Base-by-base conservation (phyloP, 2,329 filamentous ascomycete species). In the Lasiodiplodia gonubiensis region DNA sequence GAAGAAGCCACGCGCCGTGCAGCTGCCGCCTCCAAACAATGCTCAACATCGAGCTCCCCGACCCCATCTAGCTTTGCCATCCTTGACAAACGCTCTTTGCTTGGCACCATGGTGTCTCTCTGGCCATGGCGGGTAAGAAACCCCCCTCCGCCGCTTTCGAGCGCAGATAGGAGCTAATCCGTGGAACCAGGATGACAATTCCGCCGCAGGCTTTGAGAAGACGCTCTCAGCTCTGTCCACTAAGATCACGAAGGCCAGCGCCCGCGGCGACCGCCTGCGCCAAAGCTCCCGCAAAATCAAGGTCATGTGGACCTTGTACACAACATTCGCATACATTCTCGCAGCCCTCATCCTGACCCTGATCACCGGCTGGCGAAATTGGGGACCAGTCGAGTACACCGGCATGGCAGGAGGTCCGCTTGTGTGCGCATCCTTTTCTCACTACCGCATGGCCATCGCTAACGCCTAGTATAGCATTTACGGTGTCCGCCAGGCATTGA, bases 161-260 rank as follows among this genome's bases (percentile, higher is more conserved):
- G 42, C 46, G 30, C n/a, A 37, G 64, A 54, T 16, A 52, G 49
- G 59, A 63, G 59, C 59, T 68, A 14, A 46, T 57, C 72, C 67
- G 61, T 53, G 68, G 53, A 42, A 6, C 46, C 74, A 97, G 93
- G 87, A 88, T 80, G 87, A 92, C 75, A 87, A 90, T 77, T 97
- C 94, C 71, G 91, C 95, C 30, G 94, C 93, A 63, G 92, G 90
- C 4, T 99, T 98, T 77, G 95, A 99, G 82, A 97, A 94, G 84
- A 89, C 90, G 2, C 89, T 99, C 35, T 92, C 93, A 11, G 85
- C 88, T 27, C 87, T 99, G 54, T 92, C 94, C 12, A 83, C 84
- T 64, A 97, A 95, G 81, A 97, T 99, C 78, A 85, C 90, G 49
- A 86, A 88, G 70, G 88, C 90, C 2, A 91, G 91, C 73, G 82